Conservation (phyloP, 495 filamentous ascomycete species). For the Xanthoparmelia taractica region DNA sequence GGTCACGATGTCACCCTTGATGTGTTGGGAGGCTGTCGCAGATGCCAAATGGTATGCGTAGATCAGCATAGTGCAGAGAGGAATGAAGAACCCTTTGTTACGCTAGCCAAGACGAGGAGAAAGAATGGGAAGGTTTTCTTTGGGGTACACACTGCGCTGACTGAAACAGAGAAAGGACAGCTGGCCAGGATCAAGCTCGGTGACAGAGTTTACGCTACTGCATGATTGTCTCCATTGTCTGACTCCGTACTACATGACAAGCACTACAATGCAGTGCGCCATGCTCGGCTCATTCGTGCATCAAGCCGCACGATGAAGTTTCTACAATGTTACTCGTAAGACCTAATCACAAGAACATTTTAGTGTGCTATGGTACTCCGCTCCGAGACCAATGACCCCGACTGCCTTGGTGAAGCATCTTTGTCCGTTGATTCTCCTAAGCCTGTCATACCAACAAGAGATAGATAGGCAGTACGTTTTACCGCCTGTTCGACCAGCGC, state of each 20-base stretch:
- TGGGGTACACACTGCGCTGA: conserved; percentile 61
- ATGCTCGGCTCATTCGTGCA: background rate
- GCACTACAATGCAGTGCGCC: background rate
- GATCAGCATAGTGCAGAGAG: conserved; percentile 74
- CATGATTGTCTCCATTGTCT: background rate
- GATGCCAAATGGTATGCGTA: conserved; percentile 94
- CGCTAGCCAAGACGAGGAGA: conserved; percentile 75
- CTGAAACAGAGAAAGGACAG: conserved; percentile 8
- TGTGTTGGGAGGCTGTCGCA: conserved; percentile 71
- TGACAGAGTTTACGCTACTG: conserved; percentile 10
- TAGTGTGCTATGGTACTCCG: background rate
- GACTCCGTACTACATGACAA: background rate
- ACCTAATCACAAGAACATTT: background rate
- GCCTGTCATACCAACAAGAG: background rate
- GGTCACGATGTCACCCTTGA: conserved; percentile 44
- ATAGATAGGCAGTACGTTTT: background rate
- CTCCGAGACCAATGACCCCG: background rate
- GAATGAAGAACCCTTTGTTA: conserved; percentile 79
- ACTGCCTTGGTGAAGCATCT: background rate
- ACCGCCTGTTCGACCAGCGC: background rate
- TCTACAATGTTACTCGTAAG: background rate
- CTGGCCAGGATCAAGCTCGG: conserved; percentile 18
- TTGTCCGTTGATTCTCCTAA: background rate
- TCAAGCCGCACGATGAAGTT: background rate
- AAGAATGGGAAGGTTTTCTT: conserved; percentile 78